Percentiles rank a stretch among this genome's conserved stretches.
phyloP scores from a whole-genome alignment of 2,329 filamentous ascomycete genomes.

The Arthrinium phaeospermum region DNA sequence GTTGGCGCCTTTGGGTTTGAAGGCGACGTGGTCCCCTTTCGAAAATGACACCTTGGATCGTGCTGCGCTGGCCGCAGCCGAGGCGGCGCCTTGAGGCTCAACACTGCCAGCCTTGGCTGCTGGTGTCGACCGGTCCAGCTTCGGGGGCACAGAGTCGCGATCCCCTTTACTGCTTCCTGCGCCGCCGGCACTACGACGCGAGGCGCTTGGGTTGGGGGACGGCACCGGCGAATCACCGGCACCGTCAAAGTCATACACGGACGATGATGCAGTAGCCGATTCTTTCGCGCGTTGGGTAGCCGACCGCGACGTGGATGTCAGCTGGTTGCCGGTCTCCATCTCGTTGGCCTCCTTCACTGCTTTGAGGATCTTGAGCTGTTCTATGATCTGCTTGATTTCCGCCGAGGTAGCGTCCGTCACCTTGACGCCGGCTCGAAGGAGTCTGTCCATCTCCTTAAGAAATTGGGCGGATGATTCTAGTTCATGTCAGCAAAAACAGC shows the following conservation, averaged over 20 bases:
- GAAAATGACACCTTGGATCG: conserved; percentile 62
- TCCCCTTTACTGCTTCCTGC: conserved; percentile 44
- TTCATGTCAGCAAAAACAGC: not conserved
- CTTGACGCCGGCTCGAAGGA: conserved; percentile 41
- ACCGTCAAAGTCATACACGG: conserved; percentile 51
- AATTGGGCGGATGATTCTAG: not conserved
- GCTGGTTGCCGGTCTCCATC: conserved; percentile 37
- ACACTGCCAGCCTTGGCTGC: conserved; percentile 49
- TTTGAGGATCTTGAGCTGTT: conserved; percentile 45
- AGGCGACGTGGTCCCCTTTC: conserved; percentile 69
- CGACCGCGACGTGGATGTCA: conserved; percentile 31
- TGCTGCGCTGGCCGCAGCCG: conserved; percentile 39
- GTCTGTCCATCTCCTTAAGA: conserved; percentile 41
- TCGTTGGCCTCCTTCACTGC: conserved; percentile 50
- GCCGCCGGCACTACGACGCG: conserved; percentile 40
- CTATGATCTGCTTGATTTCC: conserved; percentile 41
- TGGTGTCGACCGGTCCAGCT: conserved; percentile 51
- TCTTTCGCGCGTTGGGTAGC: conserved; percentile 37
- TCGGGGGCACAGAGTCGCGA: conserved; percentile 60
- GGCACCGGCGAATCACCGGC: conserved; percentile 49
- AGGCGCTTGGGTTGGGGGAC: conserved; percentile 43
- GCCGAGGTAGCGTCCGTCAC: conserved; percentile 35
- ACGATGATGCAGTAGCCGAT: conserved; percentile 33
- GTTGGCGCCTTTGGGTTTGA: conserved; percentile 62
- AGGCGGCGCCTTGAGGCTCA: conserved; percentile 52